Evolutionary conservation across 768 basidiomycete genomes (phyloP).

Genomic region (Holtermannia corniformis): DNA sequence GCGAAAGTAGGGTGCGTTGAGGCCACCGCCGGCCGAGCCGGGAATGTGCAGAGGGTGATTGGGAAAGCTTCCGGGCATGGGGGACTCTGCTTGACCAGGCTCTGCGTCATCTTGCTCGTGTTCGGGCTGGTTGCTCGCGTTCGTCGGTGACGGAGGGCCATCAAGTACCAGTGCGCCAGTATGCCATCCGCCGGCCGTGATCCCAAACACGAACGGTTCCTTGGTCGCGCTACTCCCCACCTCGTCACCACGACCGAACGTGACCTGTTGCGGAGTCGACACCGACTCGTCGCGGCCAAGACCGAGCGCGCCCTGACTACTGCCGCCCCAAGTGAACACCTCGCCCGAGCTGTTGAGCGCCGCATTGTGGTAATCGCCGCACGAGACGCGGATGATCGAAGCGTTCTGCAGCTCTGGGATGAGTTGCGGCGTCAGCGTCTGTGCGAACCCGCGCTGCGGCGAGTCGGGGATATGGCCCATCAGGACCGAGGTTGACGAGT

Average conservation of each 20-base stretch:
- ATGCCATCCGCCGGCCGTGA: conserved; percentile 84
- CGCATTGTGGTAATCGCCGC: conserved; percentile 87
- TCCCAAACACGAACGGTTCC: conserved; percentile 65
- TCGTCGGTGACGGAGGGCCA: background rate
- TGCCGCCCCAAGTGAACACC: conserved; percentile 70
- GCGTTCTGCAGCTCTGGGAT: conserved; percentile 65
- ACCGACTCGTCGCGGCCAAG: conserved; percentile 56
- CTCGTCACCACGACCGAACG: conserved; percentile 33
- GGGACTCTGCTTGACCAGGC: background rate
- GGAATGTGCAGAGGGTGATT: background rate
- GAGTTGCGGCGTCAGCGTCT: conserved; percentile 50
- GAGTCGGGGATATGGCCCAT: conserved; percentile 43
- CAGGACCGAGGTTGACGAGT: conserved; percentile 13
- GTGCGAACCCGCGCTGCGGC: conserved; percentile 46
- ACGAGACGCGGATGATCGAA: conserved; percentile 71
- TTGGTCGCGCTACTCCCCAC: conserved; percentile 43
- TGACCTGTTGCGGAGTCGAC: conserved; percentile 34
- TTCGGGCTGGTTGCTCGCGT: background rate
- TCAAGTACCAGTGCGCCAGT: conserved; percentile 76
- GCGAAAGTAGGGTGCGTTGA: conserved; percentile 1
- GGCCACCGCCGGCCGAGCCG: background rate
- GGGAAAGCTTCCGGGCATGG: background rate
- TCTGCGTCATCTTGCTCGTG: background rate
- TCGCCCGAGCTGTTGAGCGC: conserved; percentile 71
- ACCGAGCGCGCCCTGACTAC: conserved; percentile 71